Percentiles rank a stretch among this genome's conserved stretches.
phyloP scores from a whole-genome alignment of 495 filamentous ascomycete genomes.

The Sphaerosporella brunnea region DNA sequence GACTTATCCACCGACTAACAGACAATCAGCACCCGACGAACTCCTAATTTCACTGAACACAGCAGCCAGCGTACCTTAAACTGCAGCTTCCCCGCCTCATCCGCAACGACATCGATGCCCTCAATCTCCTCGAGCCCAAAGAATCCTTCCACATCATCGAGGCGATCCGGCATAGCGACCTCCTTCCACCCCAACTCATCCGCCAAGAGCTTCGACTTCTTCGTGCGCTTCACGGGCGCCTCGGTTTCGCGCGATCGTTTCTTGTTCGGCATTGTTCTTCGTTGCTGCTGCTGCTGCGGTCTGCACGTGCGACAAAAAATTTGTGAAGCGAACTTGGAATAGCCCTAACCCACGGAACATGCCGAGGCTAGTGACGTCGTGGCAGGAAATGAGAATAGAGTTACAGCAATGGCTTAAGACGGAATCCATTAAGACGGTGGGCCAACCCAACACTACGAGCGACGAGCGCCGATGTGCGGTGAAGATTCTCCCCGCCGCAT shows the following conservation, averaged over 20 bases:
- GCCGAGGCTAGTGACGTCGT: no score
- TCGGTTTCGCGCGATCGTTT: not conserved
- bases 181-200: conserved; percentile 66
- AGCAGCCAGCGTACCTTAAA: conserved; percentile 31
- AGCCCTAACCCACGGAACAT: not conserved
- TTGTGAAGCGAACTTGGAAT: not conserved
- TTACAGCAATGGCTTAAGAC: no score
- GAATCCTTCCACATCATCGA: conserved; percentile 88
- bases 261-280: not conserved
- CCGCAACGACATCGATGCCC: conserved; percentile 60
- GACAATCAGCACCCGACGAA: no score
- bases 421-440: no score
- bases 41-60: no score
- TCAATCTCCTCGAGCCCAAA: conserved; percentile 87
- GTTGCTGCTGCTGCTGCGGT: not conserved
- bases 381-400: no score
- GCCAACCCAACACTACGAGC: no score
- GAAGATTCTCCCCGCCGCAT: no score
- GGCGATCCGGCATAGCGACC: conserved; percentile 64
- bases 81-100: conserved; percentile 31
- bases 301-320: not conserved
- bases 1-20: not conserved
- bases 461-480: no score
- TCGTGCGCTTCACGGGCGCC: conserved; percentile 16
- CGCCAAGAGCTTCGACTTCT: conserved; percentile 26